phyloP scores from a whole-genome alignment of 768 basidiomycete species.

The Amanita rubescens region DNA sequence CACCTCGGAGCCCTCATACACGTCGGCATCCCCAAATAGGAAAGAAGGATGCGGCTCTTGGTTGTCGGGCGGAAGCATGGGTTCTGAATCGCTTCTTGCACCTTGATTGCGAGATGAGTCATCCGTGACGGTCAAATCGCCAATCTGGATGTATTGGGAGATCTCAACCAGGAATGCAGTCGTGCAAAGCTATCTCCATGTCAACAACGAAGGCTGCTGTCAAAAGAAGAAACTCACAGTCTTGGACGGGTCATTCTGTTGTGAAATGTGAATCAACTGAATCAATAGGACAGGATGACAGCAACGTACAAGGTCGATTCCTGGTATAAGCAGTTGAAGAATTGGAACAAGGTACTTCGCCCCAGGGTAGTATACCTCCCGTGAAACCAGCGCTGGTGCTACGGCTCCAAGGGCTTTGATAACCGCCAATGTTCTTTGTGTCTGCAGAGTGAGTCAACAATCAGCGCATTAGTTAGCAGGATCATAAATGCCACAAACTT shows the following conservation, averaged over 20 bases:
- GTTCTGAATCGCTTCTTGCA: conserved; percentile 24
- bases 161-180: conserved; percentile 70
- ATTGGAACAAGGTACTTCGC: conserved; percentile 78
- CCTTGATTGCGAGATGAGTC: background rate
- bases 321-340: conserved; percentile 74
- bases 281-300: background rate
- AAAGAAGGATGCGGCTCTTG: conserved; percentile 29
- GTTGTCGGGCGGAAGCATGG: conserved; percentile 22
- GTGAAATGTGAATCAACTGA: background rate
- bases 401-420: conserved; percentile 80
- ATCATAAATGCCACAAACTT: conserved; percentile 36
- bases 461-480: background rate
- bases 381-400: conserved; percentile 74
- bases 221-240: conserved; percentile 39
- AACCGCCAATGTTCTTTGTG: conserved; percentile 76
- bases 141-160: conserved; percentile 68
- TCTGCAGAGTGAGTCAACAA: conserved; percentile 35
- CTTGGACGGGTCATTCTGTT: conserved; percentile 71
- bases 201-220: background rate
- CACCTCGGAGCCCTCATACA: conserved; percentile 25
- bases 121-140: conserved; percentile 40
- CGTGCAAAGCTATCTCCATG: conserved; percentile 50
- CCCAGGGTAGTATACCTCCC: conserved; percentile 72
- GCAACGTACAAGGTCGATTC: conserved; percentile 69
- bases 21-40: conserved; percentile 30